Evolutionary conservation across 129 eudicot species (phyloP), one percentile per base, ranked within the genome.

Genomic region (Solidago caesia): DNA sequence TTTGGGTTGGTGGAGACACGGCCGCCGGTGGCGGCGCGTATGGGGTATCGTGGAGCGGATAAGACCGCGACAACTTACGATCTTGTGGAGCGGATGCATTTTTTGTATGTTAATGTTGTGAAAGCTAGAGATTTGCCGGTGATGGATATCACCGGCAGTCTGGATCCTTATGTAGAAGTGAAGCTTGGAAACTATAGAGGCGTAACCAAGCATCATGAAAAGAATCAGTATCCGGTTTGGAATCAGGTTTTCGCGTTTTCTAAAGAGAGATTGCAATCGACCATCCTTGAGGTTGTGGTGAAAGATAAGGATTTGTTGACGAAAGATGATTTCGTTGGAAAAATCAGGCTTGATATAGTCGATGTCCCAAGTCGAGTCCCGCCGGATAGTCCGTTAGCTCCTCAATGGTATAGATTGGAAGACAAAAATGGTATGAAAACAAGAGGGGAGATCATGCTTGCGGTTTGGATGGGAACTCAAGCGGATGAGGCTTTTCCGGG

Each of bases 381-480:
- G 4, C 99, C 97, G 5, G 99, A 95, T 47, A 88, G 97, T 46
- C 97, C 97, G 3, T 67, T 95, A 51, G 99, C 97, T 41, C 96
- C 99, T 1, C 99, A 95, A 59, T 94, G 97, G 97, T 94, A 94
- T 58, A 82, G 79, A 55, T 70, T 94, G 87, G 87, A 70, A 48
- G 86, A 91, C 33, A 95, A 87, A 72, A 74, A 55, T 11, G 97
- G 96, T 16, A 82, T 73, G 2, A 83, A 81, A 77, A 69, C 71
- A 2, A 56, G 83, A 12, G 99, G 97, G 4, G 99, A 94, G 62
- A 79, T 94, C 8, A 94, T 94, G 99, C 86, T 94, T 44, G 97
- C 97, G 1, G 89, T 91, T 59, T 94, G 99, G 99, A 82, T 91
- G 79, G 99, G 99, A 25, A 94, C 99, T 14, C 99, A 94, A 63